Conservation (phyloP, 129 eudicot species). For the Glebionis coronaria region DNA sequence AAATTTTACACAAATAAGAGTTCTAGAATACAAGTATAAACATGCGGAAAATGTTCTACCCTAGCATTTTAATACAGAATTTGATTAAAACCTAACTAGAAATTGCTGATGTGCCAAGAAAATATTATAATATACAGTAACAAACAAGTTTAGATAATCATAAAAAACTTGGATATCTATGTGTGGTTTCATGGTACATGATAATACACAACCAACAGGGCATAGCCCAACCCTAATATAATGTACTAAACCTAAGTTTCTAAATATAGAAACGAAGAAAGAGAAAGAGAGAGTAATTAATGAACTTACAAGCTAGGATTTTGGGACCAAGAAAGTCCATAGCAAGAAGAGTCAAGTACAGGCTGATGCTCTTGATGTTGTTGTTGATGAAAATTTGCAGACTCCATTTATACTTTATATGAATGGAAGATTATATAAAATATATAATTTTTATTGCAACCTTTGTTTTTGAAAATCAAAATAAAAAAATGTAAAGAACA, state of each 20-base stretch:
- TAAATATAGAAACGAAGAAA: slow-evolving; percentile 18
- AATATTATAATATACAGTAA: neutral
- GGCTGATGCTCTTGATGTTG: slow-evolving; percentile 50
- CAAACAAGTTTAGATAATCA: slow-evolving; percentile 4
- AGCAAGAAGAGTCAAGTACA: slow-evolving; percentile 44
- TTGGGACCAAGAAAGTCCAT: slow-evolving; percentile 58
- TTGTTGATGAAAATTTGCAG: slow-evolving; percentile 59
- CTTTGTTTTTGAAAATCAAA: slow-evolving; percentile 2
- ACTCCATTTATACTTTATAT: slow-evolving; percentile 53
- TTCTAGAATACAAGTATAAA: too few relatives aligned
- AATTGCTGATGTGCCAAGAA: neutral
- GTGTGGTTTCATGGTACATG: slow-evolving; percentile 20
- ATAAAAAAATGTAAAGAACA: slow-evolving; percentile 29
- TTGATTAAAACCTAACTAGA: slow-evolving; percentile 27
- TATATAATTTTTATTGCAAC: slow-evolving; percentile 15
- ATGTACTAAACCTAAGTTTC: too few relatives aligned
- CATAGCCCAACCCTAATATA: too few relatives aligned
- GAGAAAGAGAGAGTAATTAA: neutral
- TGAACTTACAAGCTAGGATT: slow-evolving; percentile 62
- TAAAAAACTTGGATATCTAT: slow-evolving; percentile 11
- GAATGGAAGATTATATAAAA: slow-evolving; percentile 15
- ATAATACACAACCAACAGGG: slow-evolving; percentile 1
- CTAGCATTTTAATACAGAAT: slow-evolving; percentile 8
- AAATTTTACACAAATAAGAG: slow-evolving; percentile 1
- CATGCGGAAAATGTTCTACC: neutral